Base-by-base conservation (phyloP, 257 asterid species). In the Solanum pinnatisectum region DNA sequence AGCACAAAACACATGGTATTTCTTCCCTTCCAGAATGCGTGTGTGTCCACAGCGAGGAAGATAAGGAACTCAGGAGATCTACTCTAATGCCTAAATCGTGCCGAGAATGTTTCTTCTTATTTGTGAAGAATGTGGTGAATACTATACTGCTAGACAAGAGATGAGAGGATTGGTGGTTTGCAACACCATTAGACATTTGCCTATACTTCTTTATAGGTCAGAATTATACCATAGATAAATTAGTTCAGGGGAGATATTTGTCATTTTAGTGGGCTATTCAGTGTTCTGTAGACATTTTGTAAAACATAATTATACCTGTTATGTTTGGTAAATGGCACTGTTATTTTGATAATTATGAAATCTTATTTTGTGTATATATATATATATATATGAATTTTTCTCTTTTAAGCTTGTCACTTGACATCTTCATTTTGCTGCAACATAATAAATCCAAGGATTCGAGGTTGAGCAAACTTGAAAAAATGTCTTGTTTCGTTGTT, bases 1-100 rank as follows among this genome's bases (percentile, higher is more conserved):
- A 95, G 93, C 90, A 89, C 18, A 92, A 88, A 30, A 90, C 88
- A 84, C 88, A 92, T 44, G 92, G 91, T 77, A 49, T 52, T 46
- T 88, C 85, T 87, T 73, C 88, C 32, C 76, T 89, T 85, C 91
- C 93, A 37, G 93, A 90, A 86, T 90, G 88, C 5, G 35, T 40
- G 10, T 95, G 98, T 87, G 36, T 88, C 79, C 98, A 95, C 88
- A 83, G 84, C 14, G 56, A 60, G 87, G 91, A 90, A 83, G 84
- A 67, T 86, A 76, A 42, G 82, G 90, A 88, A 42, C 44, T 89
- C n/a, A 89, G 88, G 70, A 93, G 92, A 87, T 93, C 92, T 22
- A 90, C 95, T 79, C 81, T 92, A 25, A 93, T 94, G 96, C 94
- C 94, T 87, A 91, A 85, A 88, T 91, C 93, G 67, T 95, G 98